Base-by-base conservation (phyloP, 176 grass and related monocot genomes). In the Oryza meridionalis region DNA sequence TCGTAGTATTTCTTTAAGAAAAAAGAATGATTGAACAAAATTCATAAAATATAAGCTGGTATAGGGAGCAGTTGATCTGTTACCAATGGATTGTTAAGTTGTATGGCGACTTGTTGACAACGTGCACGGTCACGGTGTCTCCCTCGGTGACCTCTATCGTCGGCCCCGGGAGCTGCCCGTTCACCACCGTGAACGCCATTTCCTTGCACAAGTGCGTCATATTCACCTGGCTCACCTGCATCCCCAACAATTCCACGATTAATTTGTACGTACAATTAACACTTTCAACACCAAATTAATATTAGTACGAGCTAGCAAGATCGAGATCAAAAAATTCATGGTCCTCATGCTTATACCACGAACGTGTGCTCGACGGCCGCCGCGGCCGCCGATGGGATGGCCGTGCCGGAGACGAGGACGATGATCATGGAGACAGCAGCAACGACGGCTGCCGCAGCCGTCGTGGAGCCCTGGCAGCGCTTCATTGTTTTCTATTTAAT, bases 121-220 rank as follows among this genome's bases (percentile, higher is more conserved):
- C 76, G 4, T 80, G 84, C 2, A 86, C 69, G 6, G 4, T 31
- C 40, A 86, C 42, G 0, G 59, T 2, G 58, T 86, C 58, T 3
- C 77, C 84, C 32, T 86, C 84, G 0, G 21, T 80, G 16, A 40
- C 77, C n/a, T 73, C 84, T 4, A 86, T 73, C 43, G 14, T 10
- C 0, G 84, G 84, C 12, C 84, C 84, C 0, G 84, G 84, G 27
- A 86, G 11, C 6, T 86, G 84, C 9, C 84, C 69, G 29, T 86
- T 86, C 53, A 80, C 77, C 58, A 79, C 42, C 1, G 53, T 65
- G 5, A 86, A 55, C 2, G 47, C 19, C 9, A 31, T 79, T 19
- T 65, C 29, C 26, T 79, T 86, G 76, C 76, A 86, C 27, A 79
- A 12, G 68, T 73, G 84, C 15, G 29, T 62, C 67, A 86, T 73